Evolutionary conservation across 345 rosid genomes (phyloP).

Genomic region (Aquilaria sinensis): DNA sequence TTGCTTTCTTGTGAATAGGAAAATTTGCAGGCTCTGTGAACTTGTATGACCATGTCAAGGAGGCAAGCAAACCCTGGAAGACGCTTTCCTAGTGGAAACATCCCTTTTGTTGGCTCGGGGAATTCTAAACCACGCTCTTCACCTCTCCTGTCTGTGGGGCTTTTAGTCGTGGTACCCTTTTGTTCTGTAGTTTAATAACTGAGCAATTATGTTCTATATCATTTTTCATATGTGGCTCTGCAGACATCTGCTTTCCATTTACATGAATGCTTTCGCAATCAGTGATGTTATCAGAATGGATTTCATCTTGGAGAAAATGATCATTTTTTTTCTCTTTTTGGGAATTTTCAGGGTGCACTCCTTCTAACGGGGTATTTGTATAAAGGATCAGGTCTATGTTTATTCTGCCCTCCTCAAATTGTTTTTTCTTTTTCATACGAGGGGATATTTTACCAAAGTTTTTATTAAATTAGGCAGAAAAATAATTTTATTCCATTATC

Average conservation of each 20-base stretch:
- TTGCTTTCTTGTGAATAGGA: no score
- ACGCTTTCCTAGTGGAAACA: slow-evolving; percentile 41
- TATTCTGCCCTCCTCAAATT: slow-evolving; percentile 9
- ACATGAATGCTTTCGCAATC: neutral
- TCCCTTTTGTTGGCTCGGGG: slow-evolving; percentile 36
- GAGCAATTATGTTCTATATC: neutral
- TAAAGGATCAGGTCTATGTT: slow-evolving; percentile 51
- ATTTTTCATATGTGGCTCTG: neutral
- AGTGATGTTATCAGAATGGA: neutral
- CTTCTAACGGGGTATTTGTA: slow-evolving; percentile 44
- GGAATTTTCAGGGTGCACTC: slow-evolving; percentile 57
- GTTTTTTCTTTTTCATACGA: neutral
- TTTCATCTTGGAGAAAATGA: slow-evolving; percentile 6
- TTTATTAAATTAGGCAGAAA: neutral
- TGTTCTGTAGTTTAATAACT: neutral
- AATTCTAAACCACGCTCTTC: slow-evolving; percentile 53
- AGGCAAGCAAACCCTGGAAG: slow-evolving; percentile 57
- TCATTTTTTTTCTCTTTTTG: slow-evolving; percentile 7
- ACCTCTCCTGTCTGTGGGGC: slow-evolving; percentile 40
- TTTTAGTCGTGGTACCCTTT: slow-evolving; percentile 41
- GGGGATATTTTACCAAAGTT: neutral
- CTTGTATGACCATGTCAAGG: slow-evolving; percentile 40
- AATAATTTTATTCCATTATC: neutral
- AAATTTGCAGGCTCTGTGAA: slow-evolving; percentile 9
- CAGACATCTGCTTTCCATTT: neutral